Evolutionary conservation across 2,329 filamentous ascomycete genomes (phyloP), one percentile per base, ranked within the genome.

Genomic region (Arthrobotrys entomopaga): DNA sequence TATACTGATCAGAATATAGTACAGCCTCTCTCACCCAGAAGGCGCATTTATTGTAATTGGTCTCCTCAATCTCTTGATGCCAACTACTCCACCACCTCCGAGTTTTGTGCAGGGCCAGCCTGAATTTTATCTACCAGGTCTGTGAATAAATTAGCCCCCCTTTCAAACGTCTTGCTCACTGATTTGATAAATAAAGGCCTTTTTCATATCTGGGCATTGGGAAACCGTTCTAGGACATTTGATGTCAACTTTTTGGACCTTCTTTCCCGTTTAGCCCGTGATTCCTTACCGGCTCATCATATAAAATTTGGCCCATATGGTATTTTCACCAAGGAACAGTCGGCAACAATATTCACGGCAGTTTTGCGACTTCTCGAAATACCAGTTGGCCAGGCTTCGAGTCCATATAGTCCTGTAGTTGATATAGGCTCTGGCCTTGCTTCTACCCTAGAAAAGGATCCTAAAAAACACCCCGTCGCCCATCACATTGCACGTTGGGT

Each of bases 401-500:
- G 94, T 0, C 92, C 95, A 0, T 99, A 99, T 80, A 91, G 91
- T 78, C 83, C 82, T 0, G 85, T 89, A 3, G 87, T 98, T 3
- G 95, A 99, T 81, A 87, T 93, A 43, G 88, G 90, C 10, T 89
- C 92, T 5, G 95, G 95, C 0, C 84, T 96, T 65, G 95, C 91
- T 11, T 85, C 94, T 24, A 92, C 95, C 81, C 85, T 99, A 38
- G 94, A 98, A 79, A 90, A 95, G 80, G 96, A 99, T 80, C 90
- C 90, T 79, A 92, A 96, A 79, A 97, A 97, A 82, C 92, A 97
- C 80, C 96, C 95, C 0, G 87, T 93, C 40, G 89, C 92, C 0
- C 96, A 98, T 81, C 91, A 96, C 81, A 93, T 98, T 77, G 93
- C 95, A 20, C 86, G 95, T 72, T 95, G 92, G 90, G 91, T 98